phyloP scores from a whole-genome alignment of 2,329 filamentous ascomycete species.

The Colletotrichum cordylinicola region DNA sequence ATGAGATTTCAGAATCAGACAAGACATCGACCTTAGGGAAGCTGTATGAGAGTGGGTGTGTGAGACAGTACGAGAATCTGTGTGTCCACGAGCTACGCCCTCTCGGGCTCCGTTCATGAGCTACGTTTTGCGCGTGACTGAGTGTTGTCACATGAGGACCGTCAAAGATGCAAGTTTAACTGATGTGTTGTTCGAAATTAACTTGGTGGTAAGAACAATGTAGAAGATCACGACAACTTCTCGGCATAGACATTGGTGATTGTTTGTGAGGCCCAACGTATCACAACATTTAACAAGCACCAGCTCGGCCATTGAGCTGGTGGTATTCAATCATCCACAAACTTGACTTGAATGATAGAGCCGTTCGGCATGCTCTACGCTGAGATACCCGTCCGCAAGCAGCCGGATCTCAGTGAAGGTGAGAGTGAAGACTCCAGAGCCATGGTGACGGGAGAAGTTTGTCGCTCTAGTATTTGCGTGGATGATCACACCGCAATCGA shows the following conservation, averaged over 20 bases:
- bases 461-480: not conserved
- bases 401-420: accelerated
- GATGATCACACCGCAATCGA: not conserved
- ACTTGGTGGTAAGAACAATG: too few relatives aligned
- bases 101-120: not conserved
- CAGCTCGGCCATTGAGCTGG: accelerated
- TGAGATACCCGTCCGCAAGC: too few relatives aligned
- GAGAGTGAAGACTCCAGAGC: not conserved
- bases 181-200: not conserved
- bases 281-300: not conserved
- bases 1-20: not conserved
- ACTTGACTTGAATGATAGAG: accelerated
- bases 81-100: too few relatives aligned
- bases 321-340: accelerated
- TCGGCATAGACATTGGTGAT: accelerated
- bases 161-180: accelerated
- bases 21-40: accelerated
- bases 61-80: not conserved
- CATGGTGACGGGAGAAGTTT: not conserved
- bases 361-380: accelerated
- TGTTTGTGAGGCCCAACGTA: not conserved
- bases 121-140: not conserved
- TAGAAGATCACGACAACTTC: too few relatives aligned
- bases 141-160: not conserved
- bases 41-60: not conserved